Evolutionary conservation across 2,329 filamentous ascomycete genomes (phyloP).

Genomic region (Arthrocladium fulminans): DNA sequence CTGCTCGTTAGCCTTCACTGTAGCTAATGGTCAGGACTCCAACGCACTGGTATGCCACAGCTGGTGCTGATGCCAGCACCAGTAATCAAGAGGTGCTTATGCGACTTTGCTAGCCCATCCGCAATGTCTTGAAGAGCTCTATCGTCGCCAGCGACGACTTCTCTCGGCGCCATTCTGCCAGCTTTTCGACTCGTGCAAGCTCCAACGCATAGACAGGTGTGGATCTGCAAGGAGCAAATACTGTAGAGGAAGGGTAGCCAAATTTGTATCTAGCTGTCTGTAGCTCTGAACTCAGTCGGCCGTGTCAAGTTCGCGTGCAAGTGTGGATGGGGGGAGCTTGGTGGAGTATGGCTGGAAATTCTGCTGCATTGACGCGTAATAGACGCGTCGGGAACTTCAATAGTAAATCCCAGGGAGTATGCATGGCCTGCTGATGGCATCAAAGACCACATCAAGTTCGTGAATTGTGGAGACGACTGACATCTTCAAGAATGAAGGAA

Average conservation of each 20-base stretch:
- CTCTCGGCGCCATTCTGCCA: slow-evolving; percentile 23
- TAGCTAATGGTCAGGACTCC: background rate
- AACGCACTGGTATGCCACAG: slow-evolving; percentile 61
- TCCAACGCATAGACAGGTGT: background rate
- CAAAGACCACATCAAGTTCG: no score
- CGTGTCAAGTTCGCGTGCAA: slow-evolving; percentile 19
- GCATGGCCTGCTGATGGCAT: no score
- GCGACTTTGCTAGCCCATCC: slow-evolving; percentile 54
- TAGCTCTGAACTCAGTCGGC: no score
- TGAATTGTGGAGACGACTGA: no score
- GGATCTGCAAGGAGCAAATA: background rate
- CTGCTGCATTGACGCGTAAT: slow-evolving; percentile 1
- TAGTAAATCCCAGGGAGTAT: background rate
- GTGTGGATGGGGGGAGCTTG: slow-evolving; percentile 2
- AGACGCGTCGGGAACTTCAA: slow-evolving; percentile 4
- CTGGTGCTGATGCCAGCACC: slow-evolving; percentile 69
- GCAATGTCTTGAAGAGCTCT: slow-evolving; percentile 56
- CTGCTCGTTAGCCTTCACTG: slow-evolving; percentile 11
- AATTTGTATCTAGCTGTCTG: background rate
- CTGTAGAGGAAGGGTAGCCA: background rate
- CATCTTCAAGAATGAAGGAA: background rate
- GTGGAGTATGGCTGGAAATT: slow-evolving; percentile 6
- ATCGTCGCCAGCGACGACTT: slow-evolving; percentile 34
- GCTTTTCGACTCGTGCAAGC: background rate
- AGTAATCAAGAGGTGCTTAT: slow-evolving; percentile 62